Evolutionary conservation across 73 alveolate species (phyloP).

Genomic region (Uronychia binucleata): DNA sequence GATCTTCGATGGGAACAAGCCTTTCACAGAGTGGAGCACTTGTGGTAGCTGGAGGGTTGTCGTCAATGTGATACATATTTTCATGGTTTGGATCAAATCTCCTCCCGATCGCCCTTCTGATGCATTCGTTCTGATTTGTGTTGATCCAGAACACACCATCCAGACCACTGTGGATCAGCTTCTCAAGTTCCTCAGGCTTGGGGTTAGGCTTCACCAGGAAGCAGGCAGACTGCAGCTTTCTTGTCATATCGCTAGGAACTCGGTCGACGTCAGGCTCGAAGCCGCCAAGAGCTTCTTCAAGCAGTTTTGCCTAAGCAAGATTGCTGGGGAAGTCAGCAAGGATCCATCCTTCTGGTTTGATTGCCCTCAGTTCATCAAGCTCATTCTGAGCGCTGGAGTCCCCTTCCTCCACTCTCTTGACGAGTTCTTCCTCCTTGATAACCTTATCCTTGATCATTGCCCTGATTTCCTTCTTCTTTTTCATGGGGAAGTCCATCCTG

Average conservation of each 20-base stretch:
- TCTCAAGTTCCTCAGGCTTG: conserved; percentile 69
- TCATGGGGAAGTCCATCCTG: conserved; percentile 72
- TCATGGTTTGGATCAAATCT: conserved; percentile 82
- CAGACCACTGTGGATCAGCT: conserved; percentile 76
- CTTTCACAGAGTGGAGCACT: conserved; percentile 94
- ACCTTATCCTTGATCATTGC: conserved; percentile 70
- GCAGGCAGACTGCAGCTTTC: conserved; percentile 63
- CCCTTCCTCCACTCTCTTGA: conserved; percentile 53
- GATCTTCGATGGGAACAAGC: conserved; percentile 81
- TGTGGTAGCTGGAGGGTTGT: conserved; percentile 92
- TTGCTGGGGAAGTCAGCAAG: conserved; percentile 93
- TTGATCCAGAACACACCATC: conserved; percentile 88
- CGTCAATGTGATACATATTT: conserved; percentile 89
- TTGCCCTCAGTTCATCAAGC: conserved; percentile 56
- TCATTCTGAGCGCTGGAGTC: conserved; percentile 37
- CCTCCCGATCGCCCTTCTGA: conserved; percentile 94
- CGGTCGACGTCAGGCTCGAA: conserved; percentile 82
- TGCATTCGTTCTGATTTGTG: conserved; percentile 79
- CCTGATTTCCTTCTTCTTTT: conserved; percentile 59
- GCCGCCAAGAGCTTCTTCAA: conserved; percentile 89
- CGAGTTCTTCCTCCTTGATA: conserved; percentile 67
- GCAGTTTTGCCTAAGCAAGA: conserved; percentile 83
- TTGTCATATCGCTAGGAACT: conserved; percentile 55
- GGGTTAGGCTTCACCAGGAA: conserved; percentile 78
- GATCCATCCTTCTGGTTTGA: conserved; percentile 87